phyloP scores from a whole-genome alignment of 1,284 basidiomycete genomes.

The Veloporphyrellus conicus region DNA sequence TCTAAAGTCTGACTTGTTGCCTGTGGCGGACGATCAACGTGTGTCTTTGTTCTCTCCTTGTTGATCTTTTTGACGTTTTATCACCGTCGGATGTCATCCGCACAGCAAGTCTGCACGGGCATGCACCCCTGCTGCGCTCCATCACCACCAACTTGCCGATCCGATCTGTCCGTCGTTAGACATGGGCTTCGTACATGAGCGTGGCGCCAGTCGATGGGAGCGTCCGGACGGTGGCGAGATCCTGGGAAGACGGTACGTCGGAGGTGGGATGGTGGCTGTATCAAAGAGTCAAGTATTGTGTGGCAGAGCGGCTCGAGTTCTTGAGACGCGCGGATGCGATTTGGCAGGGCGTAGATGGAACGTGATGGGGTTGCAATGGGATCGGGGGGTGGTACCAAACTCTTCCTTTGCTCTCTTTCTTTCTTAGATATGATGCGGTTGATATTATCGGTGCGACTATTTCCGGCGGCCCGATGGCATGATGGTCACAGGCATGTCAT shows the following conservation, averaged over 20 bases:
- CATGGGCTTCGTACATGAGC: slow-evolving; percentile 56
- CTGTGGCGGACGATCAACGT: slow-evolving; percentile 34
- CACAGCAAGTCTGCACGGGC: slow-evolving; percentile 57
- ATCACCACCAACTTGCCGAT: slow-evolving; percentile 48
- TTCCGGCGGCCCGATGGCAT: no score
- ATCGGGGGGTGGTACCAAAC: no score
- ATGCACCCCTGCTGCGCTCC: slow-evolving; percentile 50
- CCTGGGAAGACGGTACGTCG: slow-evolving; percentile 23
- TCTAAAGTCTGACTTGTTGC: slow-evolving; percentile 46
- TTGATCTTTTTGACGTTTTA: no score
- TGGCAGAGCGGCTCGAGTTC: slow-evolving; percentile 60
- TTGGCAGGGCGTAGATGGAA: slow-evolving; percentile 9
- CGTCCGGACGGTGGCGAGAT: slow-evolving; percentile 49
- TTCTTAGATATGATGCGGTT: no score
- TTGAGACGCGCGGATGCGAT: slow-evolving; percentile 50
- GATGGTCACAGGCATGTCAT: no score
- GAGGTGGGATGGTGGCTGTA: slow-evolving; percentile 56
- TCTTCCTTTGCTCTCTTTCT: no score
- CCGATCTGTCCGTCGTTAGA: slow-evolving; percentile 48
- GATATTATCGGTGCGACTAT: no score
- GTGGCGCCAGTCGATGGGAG: slow-evolving; percentile 51
- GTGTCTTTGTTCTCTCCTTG: no score
- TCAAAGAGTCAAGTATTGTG: slow-evolving; percentile 47
- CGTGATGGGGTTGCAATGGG: no score
- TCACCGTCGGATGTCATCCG: not conserved